Base-by-base conservation (phyloP, 2,329 filamentous ascomycete genomes). In the Oidium heveae region DNA sequence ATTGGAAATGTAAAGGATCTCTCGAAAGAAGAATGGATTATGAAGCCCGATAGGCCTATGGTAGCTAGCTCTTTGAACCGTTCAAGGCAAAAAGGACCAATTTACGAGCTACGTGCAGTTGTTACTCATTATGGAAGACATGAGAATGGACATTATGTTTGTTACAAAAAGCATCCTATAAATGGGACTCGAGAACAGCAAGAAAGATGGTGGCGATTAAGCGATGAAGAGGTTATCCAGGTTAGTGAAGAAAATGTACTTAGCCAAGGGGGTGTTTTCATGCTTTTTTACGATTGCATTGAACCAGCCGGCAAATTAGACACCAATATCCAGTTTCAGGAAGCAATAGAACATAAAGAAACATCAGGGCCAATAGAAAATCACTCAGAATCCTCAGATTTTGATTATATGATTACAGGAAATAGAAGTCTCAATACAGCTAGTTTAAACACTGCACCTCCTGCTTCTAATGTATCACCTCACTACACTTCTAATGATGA, bases 101-200 rank as follows among this genome's bases (percentile, higher is more conserved):
- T 81, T 1, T 96, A 94, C 65, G 78, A 85, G 63, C 71, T 96
- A 16, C 77, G 83, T 54, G 86, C 88, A 33, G 84, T 89, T 0
- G 77, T 96, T 10, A 91, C 86, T 0, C 91, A 96, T 64, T 85
- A 84, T 58, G 91, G 91, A 4, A 75, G 84, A 34, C 91, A 96
- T 65, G 87, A 95, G 58, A 94, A 94, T 61, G 91, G 91, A 0
- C 91, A 98, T 68, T 96, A 98, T 61, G 80, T 95, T 41, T 94
- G 86, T 65, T 94, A 91, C 66, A 76, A 86, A 53, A 84, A 82
- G 62, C 81, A 86, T 62, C 72, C 76, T 1, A 20, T 43, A 2
- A 63, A 58, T n/a, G 59, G 59, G 6, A 64, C 67, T 33, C 62
- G 61, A 7, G 55, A 60, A 13, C 47, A 58, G 22, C 60, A 60